Conservation (phyloP, 2,329 filamentous ascomycete genomes). For the Fusarium xylarioides region DNA sequence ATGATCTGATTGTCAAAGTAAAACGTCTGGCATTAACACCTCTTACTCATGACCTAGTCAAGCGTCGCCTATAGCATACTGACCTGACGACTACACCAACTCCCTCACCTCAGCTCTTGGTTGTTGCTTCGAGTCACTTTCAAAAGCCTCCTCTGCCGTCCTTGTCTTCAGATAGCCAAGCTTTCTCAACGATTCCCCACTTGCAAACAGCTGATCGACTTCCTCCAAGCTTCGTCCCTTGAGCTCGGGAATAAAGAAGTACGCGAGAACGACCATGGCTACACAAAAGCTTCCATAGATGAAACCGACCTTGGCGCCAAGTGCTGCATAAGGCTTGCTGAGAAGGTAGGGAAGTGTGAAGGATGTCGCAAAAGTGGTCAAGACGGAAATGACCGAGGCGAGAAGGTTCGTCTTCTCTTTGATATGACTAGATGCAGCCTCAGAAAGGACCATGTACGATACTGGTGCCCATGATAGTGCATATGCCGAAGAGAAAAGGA, state of each 20-base stretch:
- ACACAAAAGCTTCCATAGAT: conserved; percentile 47
- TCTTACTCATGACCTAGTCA: background rate
- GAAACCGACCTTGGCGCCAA: conserved; percentile 50
- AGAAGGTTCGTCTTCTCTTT: conserved; percentile 46
- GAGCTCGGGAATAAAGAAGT: conserved; percentile 64
- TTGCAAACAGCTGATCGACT: conserved; percentile 56
- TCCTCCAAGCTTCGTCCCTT: conserved; percentile 63
- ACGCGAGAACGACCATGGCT: background rate
- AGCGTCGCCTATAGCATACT: rapidly evolving
- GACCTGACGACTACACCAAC: rapidly evolving
- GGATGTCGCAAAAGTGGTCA: conserved; percentile 45
- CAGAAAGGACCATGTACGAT: conserved; percentile 43
- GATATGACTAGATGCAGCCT: conserved; percentile 38
- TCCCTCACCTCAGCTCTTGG: background rate
- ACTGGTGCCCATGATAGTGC: conserved; percentile 43
- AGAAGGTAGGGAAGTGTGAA: conserved; percentile 52
- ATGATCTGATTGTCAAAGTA: background rate
- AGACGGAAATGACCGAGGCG: conserved; percentile 41
- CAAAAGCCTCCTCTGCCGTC: background rate
- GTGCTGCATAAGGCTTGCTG: conserved; percentile 46
- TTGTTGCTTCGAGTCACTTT: background rate
- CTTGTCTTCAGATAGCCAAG: background rate
- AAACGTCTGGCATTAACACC: rapidly evolving
- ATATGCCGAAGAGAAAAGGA: conserved; percentile 40
- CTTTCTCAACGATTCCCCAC: background rate